phyloP scores from a whole-genome alignment of 352 stramenopile genomes.

The Plasmopara muralis region DNA sequence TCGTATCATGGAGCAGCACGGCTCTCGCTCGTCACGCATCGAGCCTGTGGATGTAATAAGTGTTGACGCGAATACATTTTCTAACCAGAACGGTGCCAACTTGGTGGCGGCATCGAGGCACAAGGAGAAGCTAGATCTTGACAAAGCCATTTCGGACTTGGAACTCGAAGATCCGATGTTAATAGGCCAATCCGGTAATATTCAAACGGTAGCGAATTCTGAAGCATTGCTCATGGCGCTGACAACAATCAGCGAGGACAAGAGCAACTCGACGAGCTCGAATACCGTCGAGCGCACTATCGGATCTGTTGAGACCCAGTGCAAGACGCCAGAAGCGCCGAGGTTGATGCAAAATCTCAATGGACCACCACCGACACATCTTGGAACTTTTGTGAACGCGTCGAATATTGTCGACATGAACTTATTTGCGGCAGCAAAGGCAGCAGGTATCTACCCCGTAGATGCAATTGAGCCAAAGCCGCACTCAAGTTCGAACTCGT shows the following conservation, averaged over 20 bases:
- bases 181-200: slow-evolving; percentile 45
- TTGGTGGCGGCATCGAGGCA: slow-evolving; percentile 66
- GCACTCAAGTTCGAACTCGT: slow-evolving; percentile 13
- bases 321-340: slow-evolving; percentile 10
- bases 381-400: slow-evolving; percentile 30
- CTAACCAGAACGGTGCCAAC: slow-evolving; percentile 39
- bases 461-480: slow-evolving; percentile 11
- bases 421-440: slow-evolving; percentile 28
- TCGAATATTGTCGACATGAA: slow-evolving; percentile 35
- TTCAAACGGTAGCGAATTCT: slow-evolving; percentile 31
- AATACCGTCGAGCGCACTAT: slow-evolving; percentile 30
- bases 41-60: slow-evolving; percentile 10
- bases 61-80: slow-evolving; percentile 13
- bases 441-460: slow-evolving; percentile 31
- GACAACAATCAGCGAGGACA: slow-evolving; percentile 46
- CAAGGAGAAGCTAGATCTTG: slow-evolving; percentile 69
- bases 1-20: slow-evolving; percentile 53
- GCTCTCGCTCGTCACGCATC: slow-evolving; percentile 10
- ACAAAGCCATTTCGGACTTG: slow-evolving; percentile 74
- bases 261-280: slow-evolving; percentile 40
- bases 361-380: slow-evolving; percentile 3
- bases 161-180: slow-evolving; percentile 85
- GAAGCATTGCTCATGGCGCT: slow-evolving; percentile 44
- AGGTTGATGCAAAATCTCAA: slow-evolving; percentile 12
- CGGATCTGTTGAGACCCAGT: slow-evolving; percentile 15